Conservation (phyloP, 75 land plant species). For the Picea sitchensis region DNA sequence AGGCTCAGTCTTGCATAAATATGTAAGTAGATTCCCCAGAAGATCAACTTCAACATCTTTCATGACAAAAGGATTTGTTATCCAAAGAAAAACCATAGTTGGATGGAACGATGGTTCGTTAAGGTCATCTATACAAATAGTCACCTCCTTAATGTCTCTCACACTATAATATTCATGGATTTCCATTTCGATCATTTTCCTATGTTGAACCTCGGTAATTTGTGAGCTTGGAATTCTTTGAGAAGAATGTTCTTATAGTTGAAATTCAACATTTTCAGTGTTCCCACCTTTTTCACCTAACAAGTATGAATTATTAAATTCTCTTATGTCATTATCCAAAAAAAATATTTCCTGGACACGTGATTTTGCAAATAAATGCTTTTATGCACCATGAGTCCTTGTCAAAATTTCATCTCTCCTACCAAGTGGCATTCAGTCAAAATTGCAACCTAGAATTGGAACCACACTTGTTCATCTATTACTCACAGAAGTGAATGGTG, state of each 20-base stretch:
- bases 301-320: constrained; percentile 28
- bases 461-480: too few species aligned
- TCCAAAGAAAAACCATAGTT: constrained; percentile 71
- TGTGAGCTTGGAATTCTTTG: not conserved
- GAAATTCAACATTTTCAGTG: constrained; percentile 13
- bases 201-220: too few species aligned
- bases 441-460: too few species aligned
- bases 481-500: not conserved
- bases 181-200: not conserved
- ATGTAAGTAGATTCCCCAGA: too few species aligned
- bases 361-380: constrained; percentile 13
- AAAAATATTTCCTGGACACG: constrained; percentile 17
- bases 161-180: constrained; percentile 39
- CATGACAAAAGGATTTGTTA: constrained; percentile 79
- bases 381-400: constrained; percentile 25
- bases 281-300: constrained; percentile 24
- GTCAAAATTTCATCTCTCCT: constrained; percentile 28
- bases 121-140: constrained; percentile 73
- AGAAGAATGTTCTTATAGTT: constrained; percentile 9
- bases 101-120: constrained; percentile 67
- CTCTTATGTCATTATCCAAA: constrained; percentile 16
- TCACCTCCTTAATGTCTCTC: constrained; percentile 71
- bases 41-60: constrained; percentile 42
- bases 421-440: constrained; percentile 18
- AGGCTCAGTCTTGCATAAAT: constrained; percentile 35